A percentile compares a stretch with the other conserved stretches of the same genome.
These are phyloP conservation scores for Teratosphaeria destructans DNA, from an alignment of 2,329 filamentous ascomycete species.

Conservation along the genomic window DNA sequence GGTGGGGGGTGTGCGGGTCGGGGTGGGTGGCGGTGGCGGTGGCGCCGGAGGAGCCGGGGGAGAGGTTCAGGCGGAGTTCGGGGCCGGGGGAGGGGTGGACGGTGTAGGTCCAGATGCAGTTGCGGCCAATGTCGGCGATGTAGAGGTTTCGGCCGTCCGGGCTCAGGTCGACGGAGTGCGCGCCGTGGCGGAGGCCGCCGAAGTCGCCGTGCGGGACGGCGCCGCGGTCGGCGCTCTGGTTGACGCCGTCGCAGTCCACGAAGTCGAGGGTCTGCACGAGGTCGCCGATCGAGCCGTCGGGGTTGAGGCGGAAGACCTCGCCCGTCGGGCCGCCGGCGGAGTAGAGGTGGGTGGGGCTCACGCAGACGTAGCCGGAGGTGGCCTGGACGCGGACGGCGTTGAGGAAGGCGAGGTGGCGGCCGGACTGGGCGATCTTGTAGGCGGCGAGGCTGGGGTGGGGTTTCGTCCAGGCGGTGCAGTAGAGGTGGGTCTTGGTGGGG, in stretches of 20 bases:
- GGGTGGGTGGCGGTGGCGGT: not conserved
- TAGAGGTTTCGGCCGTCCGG: constrained; percentile 21
- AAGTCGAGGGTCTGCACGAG: constrained; percentile 25
- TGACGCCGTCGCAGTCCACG: constrained; percentile 17
- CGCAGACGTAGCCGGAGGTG: constrained; percentile 24
- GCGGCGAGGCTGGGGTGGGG: constrained; percentile 22
- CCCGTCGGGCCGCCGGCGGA: constrained; percentile 24
- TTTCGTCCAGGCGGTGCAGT: constrained; percentile 27
- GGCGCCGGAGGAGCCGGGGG: not conserved
- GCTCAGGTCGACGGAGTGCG: constrained; percentile 23
- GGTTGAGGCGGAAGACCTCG: constrained; percentile 21
- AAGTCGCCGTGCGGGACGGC: constrained; percentile 25
- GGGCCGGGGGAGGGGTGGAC: constrained; percentile 5
- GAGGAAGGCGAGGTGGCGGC: constrained; percentile 19
- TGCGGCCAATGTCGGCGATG: constrained; percentile 26
- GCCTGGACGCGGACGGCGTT: constrained; percentile 23
- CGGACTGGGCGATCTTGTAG: constrained; percentile 16
- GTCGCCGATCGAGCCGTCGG: constrained; percentile 21
- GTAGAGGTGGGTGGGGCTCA: constrained; percentile 21
- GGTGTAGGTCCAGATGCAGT: constrained; percentile 26
- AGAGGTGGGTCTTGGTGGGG: constrained; percentile 18
- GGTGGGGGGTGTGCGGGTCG: constrained; percentile 5
- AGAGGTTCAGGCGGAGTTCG: not conserved
- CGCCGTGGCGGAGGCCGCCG: constrained; percentile 25
- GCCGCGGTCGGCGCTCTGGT: constrained; percentile 17